phyloP scores from a whole-genome alignment of 1,284 basidiomycete species.

The Fistulina hepatica region DNA sequence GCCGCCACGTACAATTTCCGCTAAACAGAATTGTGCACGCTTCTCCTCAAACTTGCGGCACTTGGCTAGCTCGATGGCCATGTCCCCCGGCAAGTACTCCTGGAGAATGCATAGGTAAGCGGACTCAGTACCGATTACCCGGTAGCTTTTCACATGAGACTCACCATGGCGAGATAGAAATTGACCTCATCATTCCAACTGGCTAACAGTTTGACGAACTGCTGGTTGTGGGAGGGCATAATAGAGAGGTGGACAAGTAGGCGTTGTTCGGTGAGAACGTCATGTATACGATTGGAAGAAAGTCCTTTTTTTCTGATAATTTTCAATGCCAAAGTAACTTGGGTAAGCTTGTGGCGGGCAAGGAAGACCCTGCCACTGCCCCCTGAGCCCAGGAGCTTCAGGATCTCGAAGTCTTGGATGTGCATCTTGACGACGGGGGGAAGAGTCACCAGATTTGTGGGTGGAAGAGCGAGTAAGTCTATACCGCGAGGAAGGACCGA shows the following conservation, averaged over 20 bases:
- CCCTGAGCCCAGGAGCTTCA: slow-evolving; percentile 18
- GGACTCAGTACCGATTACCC: too few species aligned
- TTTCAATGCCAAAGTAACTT: slow-evolving; percentile 17
- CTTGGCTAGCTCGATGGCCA: slow-evolving; percentile 14
- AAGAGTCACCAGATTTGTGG: too few species aligned
- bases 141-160: slow-evolving; percentile 1
- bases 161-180: slow-evolving; percentile 19
- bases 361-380: slow-evolving; percentile 16
- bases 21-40: slow-evolving; percentile 3
- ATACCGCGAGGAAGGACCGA: too few species aligned
- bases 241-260: slow-evolving; percentile 1
- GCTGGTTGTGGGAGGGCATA: slow-evolving; percentile 5
- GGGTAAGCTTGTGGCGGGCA: slow-evolving; percentile 13
- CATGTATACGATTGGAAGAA: background rate
- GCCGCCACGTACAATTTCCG: background rate
- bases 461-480: too few species aligned
- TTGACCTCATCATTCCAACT: slow-evolving; percentile 19
- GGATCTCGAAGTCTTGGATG: slow-evolving; percentile 6
- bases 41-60: slow-evolving; percentile 13
- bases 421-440: too few species aligned
- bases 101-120: too few species aligned
- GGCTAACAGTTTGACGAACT: slow-evolving; percentile 15
- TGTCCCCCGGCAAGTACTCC: slow-evolving; percentile 18
- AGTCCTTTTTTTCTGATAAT: slow-evolving; percentile 16
- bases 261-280: slow-evolving; percentile 12